phyloP scores from a whole-genome alignment of 805 yeast genomes.

The Metschnikowia noctiluminum region DNA sequence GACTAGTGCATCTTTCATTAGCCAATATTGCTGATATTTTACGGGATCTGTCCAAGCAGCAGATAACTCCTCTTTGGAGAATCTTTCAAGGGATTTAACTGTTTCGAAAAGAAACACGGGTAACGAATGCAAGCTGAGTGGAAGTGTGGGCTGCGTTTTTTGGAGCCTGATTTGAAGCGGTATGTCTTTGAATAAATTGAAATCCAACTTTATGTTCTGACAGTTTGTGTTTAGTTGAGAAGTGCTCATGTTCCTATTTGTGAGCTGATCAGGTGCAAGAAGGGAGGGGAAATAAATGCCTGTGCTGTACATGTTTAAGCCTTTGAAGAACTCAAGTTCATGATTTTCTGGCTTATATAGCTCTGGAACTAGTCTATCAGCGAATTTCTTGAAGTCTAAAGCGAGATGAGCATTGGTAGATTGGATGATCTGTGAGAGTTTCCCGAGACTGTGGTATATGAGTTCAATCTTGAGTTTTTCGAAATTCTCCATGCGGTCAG shows the following conservation, averaged over 20 bases:
- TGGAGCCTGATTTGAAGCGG: conserved; percentile 29
- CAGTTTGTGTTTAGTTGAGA: conserved; percentile 30
- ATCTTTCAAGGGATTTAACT: conserved; percentile 18
- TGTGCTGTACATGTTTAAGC: conserved; percentile 27
- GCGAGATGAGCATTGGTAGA: conserved; percentile 1
- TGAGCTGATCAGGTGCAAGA: conserved; percentile 27
- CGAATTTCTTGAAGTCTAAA: conserved; percentile 1
- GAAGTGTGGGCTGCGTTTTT: conserved; percentile 5
- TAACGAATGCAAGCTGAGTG: conserved; percentile 28
- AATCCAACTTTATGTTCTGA: conserved; percentile 37
- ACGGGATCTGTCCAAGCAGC: conserved; percentile 31
- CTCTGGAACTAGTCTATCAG: conserved; percentile 1
- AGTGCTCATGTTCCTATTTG: conserved; percentile 21
- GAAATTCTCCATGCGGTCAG: conserved; percentile 30
- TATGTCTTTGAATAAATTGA: conserved; percentile 39
- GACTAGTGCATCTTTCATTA: conserved; percentile 28
- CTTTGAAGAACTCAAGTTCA: conserved; percentile 16
- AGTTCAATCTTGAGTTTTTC: conserved; percentile 34
- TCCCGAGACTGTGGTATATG: conserved; percentile 30
- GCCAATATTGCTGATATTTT: conserved; percentile 34
- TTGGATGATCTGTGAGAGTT: conserved; percentile 32
- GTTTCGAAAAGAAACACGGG: conserved; percentile 30
- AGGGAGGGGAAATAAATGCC: conserved; percentile 40
- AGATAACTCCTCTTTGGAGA: not conserved
- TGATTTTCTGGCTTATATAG: conserved; percentile 4